Base-by-base conservation (phyloP, 768 basidiomycete genomes). In the Heimioporus sp. region DNA sequence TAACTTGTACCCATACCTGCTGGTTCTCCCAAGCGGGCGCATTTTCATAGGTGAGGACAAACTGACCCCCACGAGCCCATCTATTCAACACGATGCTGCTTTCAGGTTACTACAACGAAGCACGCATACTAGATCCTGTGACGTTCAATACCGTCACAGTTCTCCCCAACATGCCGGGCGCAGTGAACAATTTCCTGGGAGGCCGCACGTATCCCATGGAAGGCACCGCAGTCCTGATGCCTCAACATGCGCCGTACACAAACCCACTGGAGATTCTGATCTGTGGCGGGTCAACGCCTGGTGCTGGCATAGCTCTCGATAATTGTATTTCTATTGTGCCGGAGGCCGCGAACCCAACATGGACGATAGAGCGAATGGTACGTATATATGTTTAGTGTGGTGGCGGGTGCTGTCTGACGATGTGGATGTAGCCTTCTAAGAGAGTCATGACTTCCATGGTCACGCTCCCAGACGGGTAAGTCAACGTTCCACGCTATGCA, bases 361-460 rank as follows among this genome's bases (percentile, higher is more conserved):
- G 90, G 90, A 75, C 75, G 0, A 34, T 91, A 10, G 90, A 92
- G 65, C 80, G 90, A 45, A 91, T 91, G 90, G 89, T 88, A 38
- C 43, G 82, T 67, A 16, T 10, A 31, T 34, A 38, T 32, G 31
- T 8, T 3, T 43, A 30, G 20, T 32, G 32, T 40, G 24, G 37
- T 41, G 12, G 3, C 11, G 0, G 43, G 40, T 54, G 48, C 58
- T 15, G 4, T 16, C 20, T 35, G 44, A 34, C 12, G 24, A 36
- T 2, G 35, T 30, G 32, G 16, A 21, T 51, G 1, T 51, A 87
- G 86, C 86, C 85, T 6, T 85, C 82, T 0, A 75, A 74, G 54
- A 82, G 90, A 51, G 90, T 91, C 16, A 85, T 92, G 85, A 72
- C 86, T 2, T 87, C 85, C 72, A 83, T 88, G 69, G 83, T 79